phyloP scores from a whole-genome alignment of 768 basidiomycete genomes.

The Suillus lakei region DNA sequence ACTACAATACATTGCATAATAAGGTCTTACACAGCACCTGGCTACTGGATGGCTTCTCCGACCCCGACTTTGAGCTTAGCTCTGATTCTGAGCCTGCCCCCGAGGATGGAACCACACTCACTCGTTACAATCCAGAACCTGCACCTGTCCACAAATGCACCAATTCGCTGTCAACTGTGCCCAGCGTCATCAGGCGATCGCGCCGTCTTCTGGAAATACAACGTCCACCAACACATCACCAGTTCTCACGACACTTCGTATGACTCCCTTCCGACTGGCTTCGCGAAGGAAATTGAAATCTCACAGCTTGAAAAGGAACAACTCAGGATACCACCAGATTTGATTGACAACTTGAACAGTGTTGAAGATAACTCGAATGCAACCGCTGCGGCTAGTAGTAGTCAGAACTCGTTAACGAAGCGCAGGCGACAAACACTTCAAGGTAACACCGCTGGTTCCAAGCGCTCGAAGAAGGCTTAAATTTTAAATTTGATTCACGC shows the following conservation, averaged over 20 bases:
- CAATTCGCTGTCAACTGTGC: no score
- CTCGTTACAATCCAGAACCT: no score
- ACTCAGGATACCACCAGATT: not conserved
- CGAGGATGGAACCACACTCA: no score
- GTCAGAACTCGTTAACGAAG: not conserved
- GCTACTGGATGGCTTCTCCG: not conserved
- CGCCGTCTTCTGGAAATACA: not conserved
- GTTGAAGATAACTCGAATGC: not conserved
- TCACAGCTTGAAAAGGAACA: not conserved
- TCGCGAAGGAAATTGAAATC: not conserved
- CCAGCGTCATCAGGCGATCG: no score
- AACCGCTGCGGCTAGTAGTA: not conserved
- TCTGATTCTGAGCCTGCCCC: no score
- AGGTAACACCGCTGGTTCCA: not conserved
- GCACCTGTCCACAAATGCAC: no score
- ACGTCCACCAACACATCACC: not conserved
- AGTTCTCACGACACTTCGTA: not conserved
- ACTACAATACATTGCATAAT: not conserved
- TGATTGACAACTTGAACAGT: not conserved
- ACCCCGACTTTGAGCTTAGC: not conserved
- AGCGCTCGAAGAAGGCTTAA: not conserved
- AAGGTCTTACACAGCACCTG: not conserved
- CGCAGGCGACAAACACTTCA: not conserved
- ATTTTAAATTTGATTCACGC: no score
- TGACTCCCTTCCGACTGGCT: not conserved